Evolutionary conservation across 2,329 filamentous ascomycete species (phyloP).

Genomic region (Exophiala mesophila): DNA sequence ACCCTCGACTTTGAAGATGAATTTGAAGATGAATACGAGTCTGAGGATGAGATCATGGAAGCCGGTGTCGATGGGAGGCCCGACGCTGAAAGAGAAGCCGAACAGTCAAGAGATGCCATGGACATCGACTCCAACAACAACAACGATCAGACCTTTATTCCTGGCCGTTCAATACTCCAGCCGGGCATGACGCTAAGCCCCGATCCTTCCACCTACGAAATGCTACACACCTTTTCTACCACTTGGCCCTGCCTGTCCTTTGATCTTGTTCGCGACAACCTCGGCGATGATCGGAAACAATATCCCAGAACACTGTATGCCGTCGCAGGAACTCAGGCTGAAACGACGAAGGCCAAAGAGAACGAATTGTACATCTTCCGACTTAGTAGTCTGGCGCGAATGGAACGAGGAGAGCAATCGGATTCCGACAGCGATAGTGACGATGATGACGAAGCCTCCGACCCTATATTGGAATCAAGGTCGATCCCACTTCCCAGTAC

Average conservation of each 20-base stretch:
- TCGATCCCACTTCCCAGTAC: slow-evolving; percentile 79
- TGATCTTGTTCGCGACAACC: slow-evolving; percentile 77
- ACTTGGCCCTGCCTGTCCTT: slow-evolving; percentile 97
- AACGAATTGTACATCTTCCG: slow-evolving; percentile 97
- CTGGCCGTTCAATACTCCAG: slow-evolving; percentile 85
- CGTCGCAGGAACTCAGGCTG: slow-evolving; percentile 90
- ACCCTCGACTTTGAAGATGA: slow-evolving; percentile 60
- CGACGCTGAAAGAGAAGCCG: slow-evolving; percentile 85
- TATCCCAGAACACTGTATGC: slow-evolving; percentile 95
- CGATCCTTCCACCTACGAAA: slow-evolving; percentile 91
- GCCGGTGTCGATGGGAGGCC: slow-evolving; percentile 89
- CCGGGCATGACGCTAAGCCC: slow-evolving; percentile 86
- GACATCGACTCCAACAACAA: slow-evolving; percentile 67
- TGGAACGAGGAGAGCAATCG: slow-evolving; percentile 68
- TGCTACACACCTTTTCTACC: slow-evolving; percentile 90
- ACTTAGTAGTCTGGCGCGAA: slow-evolving; percentile 83
- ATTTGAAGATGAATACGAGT: slow-evolving; percentile 95
- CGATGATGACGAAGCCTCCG: slow-evolving; percentile 67
- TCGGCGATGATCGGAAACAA: slow-evolving; percentile 85
- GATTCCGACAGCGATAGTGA: slow-evolving; percentile 66
- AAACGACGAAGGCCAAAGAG: slow-evolving; percentile 66
- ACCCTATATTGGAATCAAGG: slow-evolving; percentile 91
- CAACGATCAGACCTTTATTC: slow-evolving; percentile 93
- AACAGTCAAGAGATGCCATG: slow-evolving; percentile 83
- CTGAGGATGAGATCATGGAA: slow-evolving; percentile 85